Evolutionary conservation across 192 early-diverging fungal species (phyloP), one percentile per base, ranked within the genome.

Genomic region (Coemansia sp.): DNA sequence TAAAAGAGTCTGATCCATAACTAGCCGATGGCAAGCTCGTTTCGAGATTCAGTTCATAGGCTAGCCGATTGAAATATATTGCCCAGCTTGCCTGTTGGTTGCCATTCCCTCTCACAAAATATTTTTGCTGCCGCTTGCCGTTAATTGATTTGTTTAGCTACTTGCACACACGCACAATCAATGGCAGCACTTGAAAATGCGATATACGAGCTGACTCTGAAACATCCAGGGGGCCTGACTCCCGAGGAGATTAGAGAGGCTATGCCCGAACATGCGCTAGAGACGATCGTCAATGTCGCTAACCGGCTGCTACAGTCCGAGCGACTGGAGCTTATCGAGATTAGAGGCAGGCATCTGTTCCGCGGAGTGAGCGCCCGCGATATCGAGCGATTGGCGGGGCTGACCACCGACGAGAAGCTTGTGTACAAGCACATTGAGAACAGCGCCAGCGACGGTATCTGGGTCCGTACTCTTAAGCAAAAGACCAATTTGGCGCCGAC

Each of bases 341-440:
- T 55, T 13, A 65, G 71, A 3, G 50, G 17, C 32, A 17, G 30
- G 14, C 42, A 62, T 8, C 38, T 60, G 25, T 76, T 69, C 51
- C 57, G 58, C 4, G 73, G 60, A 6, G 58, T 76, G 26, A 50
- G 40, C 26, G 19, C 11, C 15, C 25, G 42, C 31, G 70, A 63
- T 46, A 22, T 58, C 18, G 56, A 56, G 63, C 81, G 79, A 10
- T 71, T 81, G 49, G 53, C 62, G 1, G 70, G 64, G 23, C 71
- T 95, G 63, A 77, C 78, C 9, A 70, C 79, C 36, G 85, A 94
- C 38, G 89, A 90, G 56, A 74, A 78, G 34, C 72, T 95, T 3
- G 82, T 97, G 0, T 97, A 90, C 69, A 83, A 87, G 40, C 77
- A 83, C 21, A 90, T 97, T 47, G 85, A 91, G 61, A 83, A 83